Evolutionary conservation across 2,329 filamentous ascomycete genomes (phyloP).

Genomic region (Cercospora canescens): DNA sequence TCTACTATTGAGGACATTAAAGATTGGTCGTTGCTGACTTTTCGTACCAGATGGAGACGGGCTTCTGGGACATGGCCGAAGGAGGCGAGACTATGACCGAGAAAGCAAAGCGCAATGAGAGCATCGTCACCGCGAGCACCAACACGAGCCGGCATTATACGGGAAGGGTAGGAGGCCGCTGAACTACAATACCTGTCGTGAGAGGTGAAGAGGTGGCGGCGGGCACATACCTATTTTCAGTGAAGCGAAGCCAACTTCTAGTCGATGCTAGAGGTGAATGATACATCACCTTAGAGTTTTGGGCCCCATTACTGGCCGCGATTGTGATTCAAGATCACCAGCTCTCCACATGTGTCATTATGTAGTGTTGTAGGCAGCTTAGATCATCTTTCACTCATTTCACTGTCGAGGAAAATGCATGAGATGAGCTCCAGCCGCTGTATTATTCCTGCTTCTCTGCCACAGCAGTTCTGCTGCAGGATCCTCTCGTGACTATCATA

Average conservation of each 20-base stretch:
- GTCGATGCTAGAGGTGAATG: too few species aligned
- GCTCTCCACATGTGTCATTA: too few species aligned
- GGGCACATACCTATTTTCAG: too few species aligned
- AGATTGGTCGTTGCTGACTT: background rate
- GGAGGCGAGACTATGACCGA: background rate
- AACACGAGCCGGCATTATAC: constrained; percentile 1
- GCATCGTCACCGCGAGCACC: constrained; percentile 5
- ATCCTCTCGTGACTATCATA: background rate
- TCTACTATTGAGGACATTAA: background rate
- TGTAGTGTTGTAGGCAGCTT: too few species aligned
- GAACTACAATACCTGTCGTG: background rate
- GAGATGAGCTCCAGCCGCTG: background rate
- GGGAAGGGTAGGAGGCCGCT: background rate
- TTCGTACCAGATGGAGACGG: constrained; percentile 64
- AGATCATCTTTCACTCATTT: too few species aligned
- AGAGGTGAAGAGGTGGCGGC: background rate
- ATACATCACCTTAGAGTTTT: too few species aligned
- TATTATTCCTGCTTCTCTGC: background rate
- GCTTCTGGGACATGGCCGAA: constrained; percentile 70
- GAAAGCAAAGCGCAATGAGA: constrained; percentile 1
- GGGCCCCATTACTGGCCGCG: too few species aligned
- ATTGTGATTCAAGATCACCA: too few species aligned
- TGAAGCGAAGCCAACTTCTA: too few species aligned
- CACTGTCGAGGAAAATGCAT: background rate
- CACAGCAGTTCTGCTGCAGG: background rate